Evolutionary conservation across 768 basidiomycete species (phyloP), one percentile per base, ranked within the genome.

Genomic region (Strobilomyces echinocephalus): DNA sequence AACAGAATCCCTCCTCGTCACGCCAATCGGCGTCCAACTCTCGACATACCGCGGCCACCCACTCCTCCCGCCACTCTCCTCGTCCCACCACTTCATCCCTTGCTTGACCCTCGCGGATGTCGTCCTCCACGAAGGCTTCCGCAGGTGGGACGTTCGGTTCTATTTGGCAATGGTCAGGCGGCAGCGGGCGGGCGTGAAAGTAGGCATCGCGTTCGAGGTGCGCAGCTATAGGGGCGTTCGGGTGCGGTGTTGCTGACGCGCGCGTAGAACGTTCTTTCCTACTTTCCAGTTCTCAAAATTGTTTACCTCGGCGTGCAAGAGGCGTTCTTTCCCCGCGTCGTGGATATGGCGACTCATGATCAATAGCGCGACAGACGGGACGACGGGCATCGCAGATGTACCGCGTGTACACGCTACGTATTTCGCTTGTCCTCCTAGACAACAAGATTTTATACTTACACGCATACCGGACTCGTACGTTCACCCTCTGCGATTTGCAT

Each of bases 1-100:
- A 8, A 18, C 41, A 42, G 41, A 42, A 42, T 26, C 41, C 41
- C 71, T 91, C 5, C 67, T 89, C 40, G 73, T 86, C 35, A 65
- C 90, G 42, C 83, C 84, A 8, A 72, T 86, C 49, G 89, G 89
- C 11, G 72, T 92, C 39, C 90, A 91, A 62, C 68, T 91, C 3
- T 88, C 91, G 66, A 84, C 82, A 0, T 81, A 81, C 67, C 73
- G 79, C 50, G 89, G 87, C 1, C 64, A 84, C 31, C 77, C 77
- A 10, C 64, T 67, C 14, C 18, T 69, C 4, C 54, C 61, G 1
- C 63, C 70, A 15, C 53, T 73, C 15, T 65, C 56, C 43, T 64
- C 56, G 8, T 65, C 70, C 0, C 76, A 79, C 46, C 79, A 67
- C 5, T 90, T 91, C 66, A 81, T 91, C 56, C 82, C 85, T 8